These are phyloP conservation scores for Uronychia binucleata DNA, from an alignment of 73 alveolate species.

Conservation along the genomic window DNA sequence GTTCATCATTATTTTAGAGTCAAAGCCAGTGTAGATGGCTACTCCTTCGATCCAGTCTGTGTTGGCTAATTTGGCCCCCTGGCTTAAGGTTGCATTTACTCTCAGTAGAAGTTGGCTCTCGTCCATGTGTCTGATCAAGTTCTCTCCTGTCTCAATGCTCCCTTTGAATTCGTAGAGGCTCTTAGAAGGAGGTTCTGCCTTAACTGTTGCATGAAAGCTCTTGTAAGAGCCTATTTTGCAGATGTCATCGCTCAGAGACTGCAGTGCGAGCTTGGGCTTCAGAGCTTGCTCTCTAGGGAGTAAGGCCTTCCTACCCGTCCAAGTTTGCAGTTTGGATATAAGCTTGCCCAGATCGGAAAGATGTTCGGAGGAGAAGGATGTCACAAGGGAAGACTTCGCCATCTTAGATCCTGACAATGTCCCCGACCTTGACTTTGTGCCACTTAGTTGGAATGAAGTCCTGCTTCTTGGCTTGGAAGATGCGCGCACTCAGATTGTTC, in stretches of 20 bases:
- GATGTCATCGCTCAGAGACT: not conserved
- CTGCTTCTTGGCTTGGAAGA: not conserved
- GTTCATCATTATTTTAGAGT: constrained; percentile 90
- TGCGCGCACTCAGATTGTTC: not conserved
- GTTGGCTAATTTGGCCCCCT: constrained; percentile 89
- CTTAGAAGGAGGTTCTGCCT: constrained; percentile 35
- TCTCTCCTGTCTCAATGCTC: not conserved
- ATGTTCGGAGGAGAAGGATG: constrained; percentile 23
- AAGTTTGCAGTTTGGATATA: constrained; percentile 95
- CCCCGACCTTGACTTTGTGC: constrained; percentile 63
- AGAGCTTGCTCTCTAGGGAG: constrained; percentile 78
- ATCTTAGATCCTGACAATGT: constrained; percentile 66
- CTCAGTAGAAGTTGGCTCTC: not conserved
- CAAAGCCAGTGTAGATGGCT: constrained; percentile 92
- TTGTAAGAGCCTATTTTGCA: not conserved
- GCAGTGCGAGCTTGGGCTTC: constrained; percentile 63
- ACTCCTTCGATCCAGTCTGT: constrained; percentile 88
- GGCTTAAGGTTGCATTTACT: not conserved
- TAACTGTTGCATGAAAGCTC: not conserved
- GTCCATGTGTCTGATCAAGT: not conserved
- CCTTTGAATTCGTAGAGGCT: constrained; percentile 38
- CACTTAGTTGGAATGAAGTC: constrained; percentile 19
- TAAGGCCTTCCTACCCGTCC: constrained; percentile 74
- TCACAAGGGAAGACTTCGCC: constrained; percentile 76
- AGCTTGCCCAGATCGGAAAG: constrained; percentile 56